Evolutionary conservation across 1,284 basidiomycete species (phyloP).

Genomic region (Naganishia sp.): DNA sequence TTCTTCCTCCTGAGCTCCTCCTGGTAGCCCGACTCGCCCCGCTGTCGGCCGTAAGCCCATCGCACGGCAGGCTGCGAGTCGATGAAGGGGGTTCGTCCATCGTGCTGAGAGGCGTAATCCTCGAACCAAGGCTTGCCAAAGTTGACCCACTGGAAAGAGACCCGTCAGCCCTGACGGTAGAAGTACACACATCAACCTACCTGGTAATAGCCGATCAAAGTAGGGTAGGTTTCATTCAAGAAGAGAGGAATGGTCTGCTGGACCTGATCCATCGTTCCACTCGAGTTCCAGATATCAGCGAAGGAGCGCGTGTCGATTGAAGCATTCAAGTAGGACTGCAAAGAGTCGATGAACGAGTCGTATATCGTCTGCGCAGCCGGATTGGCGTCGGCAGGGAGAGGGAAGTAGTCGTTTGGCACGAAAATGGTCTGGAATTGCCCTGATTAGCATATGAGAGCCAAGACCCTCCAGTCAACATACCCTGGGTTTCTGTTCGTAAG

Average conservation of each 20-base stretch:
- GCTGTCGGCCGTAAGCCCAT: conserved; percentile 50
- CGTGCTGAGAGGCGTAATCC: conserved; percentile 51
- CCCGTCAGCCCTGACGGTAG: neutral
- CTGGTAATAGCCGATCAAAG: conserved; percentile 53
- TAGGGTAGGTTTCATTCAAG: conserved; percentile 50
- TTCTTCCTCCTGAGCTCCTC: conserved; percentile 36
- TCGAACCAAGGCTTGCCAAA: conserved; percentile 54
- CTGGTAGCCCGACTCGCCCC: conserved; percentile 35
- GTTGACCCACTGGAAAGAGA: conserved; percentile 40
- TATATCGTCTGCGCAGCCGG: conserved; percentile 47
- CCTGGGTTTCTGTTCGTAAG: conserved; percentile 50
- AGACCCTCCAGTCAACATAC: conserved; percentile 21
- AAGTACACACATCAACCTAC: neutral
- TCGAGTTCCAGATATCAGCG: conserved; percentile 48
- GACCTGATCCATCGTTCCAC: conserved; percentile 35
- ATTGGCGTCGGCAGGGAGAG: conserved; percentile 36
- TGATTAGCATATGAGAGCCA: neutral
- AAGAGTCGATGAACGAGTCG: conserved; percentile 51
- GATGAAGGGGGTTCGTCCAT: conserved; percentile 54
- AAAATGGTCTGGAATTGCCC: conserved; percentile 42
- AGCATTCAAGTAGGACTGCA: conserved; percentile 50
- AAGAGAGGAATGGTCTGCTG: conserved; percentile 42
- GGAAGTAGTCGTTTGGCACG: conserved; percentile 51
- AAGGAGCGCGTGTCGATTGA: conserved; percentile 50
- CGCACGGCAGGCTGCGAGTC: conserved; percentile 52